Conservation (phyloP, 352 stramenopile genomes). For the Blastocystis sp. region DNA sequence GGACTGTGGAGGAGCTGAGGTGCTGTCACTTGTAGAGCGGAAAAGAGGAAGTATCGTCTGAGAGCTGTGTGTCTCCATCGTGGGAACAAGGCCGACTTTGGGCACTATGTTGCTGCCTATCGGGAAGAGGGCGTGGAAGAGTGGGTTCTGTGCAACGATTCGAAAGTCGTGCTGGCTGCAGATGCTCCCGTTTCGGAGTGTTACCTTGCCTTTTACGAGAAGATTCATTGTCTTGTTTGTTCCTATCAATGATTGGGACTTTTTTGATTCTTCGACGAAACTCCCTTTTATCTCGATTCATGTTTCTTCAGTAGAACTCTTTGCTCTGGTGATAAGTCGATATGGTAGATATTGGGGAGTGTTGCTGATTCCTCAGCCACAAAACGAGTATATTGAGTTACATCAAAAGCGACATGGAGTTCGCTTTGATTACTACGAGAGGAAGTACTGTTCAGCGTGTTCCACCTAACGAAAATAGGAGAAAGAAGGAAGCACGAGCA, state of each 20-base stretch:
- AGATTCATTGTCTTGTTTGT: conserved; percentile 20
- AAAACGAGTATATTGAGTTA: conserved; percentile 98
- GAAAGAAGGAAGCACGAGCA: conserved; percentile 96
- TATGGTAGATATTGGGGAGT: neutral
- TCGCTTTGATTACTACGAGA: conserved; percentile 89
- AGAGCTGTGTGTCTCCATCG: conserved; percentile 11
- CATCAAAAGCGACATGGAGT: conserved; percentile 97
- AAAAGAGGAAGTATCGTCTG: neutral
- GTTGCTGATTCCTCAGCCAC: conserved; percentile 61
- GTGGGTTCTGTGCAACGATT: conserved; percentile 54
- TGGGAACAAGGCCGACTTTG: conserved; percentile 30
- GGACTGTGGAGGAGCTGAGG: neutral
- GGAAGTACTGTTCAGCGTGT: conserved; percentile 49
- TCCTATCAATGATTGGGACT: neutral
- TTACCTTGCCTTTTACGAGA: conserved; percentile 45
- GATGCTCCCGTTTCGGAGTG: conserved; percentile 6
- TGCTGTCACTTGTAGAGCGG: neutral
- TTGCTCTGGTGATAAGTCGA: conserved; percentile 18
- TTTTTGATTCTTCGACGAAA: neutral
- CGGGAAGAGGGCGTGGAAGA: neutral
- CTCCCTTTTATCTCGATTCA: neutral
- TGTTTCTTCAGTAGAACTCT: conserved; percentile 11
- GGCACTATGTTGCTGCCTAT: conserved; percentile 42
- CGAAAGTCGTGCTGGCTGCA: neutral
- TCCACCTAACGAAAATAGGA: conserved; percentile 66